Percentiles rank a stretch among this genome's conserved stretches.
These are phyloP conservation scores for Saccharomycopsis sp. DNA, from an alignment of 805 yeast genomes.

Conservation along the genomic window DNA sequence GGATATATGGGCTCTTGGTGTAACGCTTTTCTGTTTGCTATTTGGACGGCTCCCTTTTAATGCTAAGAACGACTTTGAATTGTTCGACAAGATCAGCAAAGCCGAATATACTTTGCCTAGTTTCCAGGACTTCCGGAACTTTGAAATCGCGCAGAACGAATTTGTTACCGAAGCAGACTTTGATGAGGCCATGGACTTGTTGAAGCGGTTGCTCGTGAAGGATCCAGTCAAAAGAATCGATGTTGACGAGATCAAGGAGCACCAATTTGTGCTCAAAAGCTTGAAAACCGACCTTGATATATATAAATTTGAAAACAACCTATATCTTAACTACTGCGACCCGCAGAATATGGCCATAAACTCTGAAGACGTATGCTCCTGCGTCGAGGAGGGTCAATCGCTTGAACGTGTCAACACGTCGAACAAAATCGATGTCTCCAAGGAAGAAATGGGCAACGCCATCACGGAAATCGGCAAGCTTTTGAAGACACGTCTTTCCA, in stretches of 20 bases:
- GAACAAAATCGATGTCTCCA: conserved; percentile 50
- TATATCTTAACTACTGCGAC: conserved; percentile 25
- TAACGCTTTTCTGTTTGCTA: conserved; percentile 78
- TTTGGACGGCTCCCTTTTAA: conserved; percentile 88
- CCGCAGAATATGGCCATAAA: conserved; percentile 14
- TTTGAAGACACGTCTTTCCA: conserved; percentile 45
- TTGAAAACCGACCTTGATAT: conserved; percentile 28
- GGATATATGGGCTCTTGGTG: conserved; percentile 97
- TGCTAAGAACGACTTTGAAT: conserved; percentile 78
- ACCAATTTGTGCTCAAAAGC: conserved; percentile 57
- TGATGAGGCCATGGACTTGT: conserved; percentile 45
- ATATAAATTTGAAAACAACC: conserved; percentile 23
- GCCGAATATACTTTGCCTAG: conserved; percentile 53
- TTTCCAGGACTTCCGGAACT: conserved; percentile 33
- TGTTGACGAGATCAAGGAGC: conserved; percentile 65
- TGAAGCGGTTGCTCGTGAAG: conserved; percentile 57
- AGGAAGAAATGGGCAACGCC: conserved; percentile 68
- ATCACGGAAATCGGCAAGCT: conserved; percentile 73
- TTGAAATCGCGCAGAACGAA: conserved; percentile 25
- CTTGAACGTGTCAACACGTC: conserved; percentile 25
- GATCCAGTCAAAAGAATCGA: conserved; percentile 63
- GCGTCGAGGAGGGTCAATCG: conserved; percentile 21
- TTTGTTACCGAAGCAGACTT: conserved; percentile 38
- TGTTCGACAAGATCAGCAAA: conserved; percentile 75
- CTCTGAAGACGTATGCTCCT: conserved; percentile 13